A percentile compares a stretch with the other conserved stretches of the same genome.
Conservation (phyloP, 164 flowering plant genomes). For the Buxus sempervirens region DNA sequence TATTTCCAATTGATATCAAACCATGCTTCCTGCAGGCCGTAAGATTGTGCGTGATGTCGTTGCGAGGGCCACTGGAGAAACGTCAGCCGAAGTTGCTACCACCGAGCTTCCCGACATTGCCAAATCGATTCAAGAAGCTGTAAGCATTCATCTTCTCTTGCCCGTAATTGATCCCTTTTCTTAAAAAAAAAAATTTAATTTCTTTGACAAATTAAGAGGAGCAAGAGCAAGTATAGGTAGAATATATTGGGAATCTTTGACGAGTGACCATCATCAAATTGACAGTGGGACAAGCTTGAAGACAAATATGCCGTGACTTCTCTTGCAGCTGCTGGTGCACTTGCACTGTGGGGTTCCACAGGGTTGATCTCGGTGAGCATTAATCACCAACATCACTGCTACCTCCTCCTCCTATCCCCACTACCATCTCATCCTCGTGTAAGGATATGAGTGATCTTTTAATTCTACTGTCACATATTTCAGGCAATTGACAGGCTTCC, state of each 20-base stretch:
- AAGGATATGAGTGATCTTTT: no score
- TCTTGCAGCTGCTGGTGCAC: constrained; percentile 56
- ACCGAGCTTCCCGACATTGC: constrained; percentile 63
- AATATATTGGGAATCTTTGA: neutral
- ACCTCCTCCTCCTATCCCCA: no score
- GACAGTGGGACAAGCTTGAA: constrained; percentile 93
- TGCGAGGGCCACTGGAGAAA: constrained; percentile 77
- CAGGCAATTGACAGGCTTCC: constrained; percentile 98
- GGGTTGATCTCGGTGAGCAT: constrained; percentile 65
- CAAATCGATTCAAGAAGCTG: constrained; percentile 61
- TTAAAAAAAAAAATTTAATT: no score
- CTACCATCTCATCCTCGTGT: no score
- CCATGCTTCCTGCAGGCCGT: constrained; percentile 45
- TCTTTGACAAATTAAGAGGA: neutral
- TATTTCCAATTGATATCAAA: no score
- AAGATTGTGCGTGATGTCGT: constrained; percentile 70
- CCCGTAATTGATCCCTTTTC: no score
- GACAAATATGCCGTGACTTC: constrained; percentile 90
- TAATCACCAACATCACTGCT: no score
- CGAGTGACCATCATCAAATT: neutral
- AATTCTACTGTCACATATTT: no score
- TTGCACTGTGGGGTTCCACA: constrained; percentile 61
- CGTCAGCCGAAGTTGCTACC: constrained; percentile 41
- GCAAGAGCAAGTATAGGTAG: neutral
- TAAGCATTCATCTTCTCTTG: constrained; percentile 26